Base-by-base conservation (phyloP, 2,329 filamentous ascomycete species). In the Cryphonectria carpinicola region DNA sequence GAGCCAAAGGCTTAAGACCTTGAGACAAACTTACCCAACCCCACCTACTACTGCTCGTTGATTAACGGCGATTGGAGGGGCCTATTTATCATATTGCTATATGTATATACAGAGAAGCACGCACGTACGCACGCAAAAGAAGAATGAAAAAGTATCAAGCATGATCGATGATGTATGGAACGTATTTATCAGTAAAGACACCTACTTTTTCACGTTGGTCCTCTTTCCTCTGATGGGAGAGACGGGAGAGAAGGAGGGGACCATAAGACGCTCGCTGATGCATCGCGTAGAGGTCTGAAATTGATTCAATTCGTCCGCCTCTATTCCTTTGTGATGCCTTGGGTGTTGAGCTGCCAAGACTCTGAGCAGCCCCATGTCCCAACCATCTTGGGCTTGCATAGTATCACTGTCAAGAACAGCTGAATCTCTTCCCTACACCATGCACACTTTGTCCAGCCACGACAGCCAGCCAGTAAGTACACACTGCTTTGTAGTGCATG, bases 11-110 rank as follows among this genome's bases (percentile, higher is more conserved):
- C 58, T 35, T 22, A 49, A 49, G 2, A n/a, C 46, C 22, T n/a
- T 8, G 25, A 58, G 58, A 61, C 19, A 35, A 39, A 39, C 7
- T 5, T 39, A 61, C 32, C 17, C 58, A 61, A 39, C 58, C 19
- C 58, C 58, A 61, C 35, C 58, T n/a, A 37, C 58, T n/a, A 37
- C 58, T 19, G 58, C 58, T 39, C 35, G 58, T 35, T 39, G 32
- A 39, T 39, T 17, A 19, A 49, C 17, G 58, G 58, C 58, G 58
- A 22, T 17, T 61, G 35, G 58, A 49, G 22, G 19, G 35, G 35
- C 58, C 58, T 13, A 39, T 61, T 61, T 11, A 61, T 61, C 19
- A n/a, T n/a, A 39, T 61, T 39, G 58, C 19, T 39, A n/a, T 35
- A 13, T 61, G 32, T 61, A 61, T 61, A 61, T 39, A 61, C 19